phyloP scores from a whole-genome alignment of 1,284 basidiomycete genomes.

The Meira miltonrushii region DNA sequence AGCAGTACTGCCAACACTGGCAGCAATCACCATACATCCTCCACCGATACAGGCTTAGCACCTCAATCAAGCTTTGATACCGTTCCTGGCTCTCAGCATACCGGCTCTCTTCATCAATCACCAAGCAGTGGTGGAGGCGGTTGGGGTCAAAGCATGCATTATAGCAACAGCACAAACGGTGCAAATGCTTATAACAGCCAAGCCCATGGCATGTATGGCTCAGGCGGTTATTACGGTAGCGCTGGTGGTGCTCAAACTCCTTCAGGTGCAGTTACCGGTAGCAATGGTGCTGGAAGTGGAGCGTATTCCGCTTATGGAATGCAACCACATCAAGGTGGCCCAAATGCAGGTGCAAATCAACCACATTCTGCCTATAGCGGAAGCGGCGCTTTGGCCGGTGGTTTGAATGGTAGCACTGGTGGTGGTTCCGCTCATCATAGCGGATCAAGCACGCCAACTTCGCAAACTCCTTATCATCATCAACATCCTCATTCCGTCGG shows the following conservation, averaged over 20 bases:
- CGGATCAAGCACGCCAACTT: constrained; percentile 12
- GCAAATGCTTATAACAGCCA: not conserved
- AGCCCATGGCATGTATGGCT: constrained; percentile 7
- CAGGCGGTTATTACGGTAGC: constrained; percentile 10
- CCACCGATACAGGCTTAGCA: not conserved
- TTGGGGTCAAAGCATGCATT: constrained; percentile 7
- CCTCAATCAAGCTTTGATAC: constrained; percentile 4
- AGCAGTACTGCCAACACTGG: not conserved
- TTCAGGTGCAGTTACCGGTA: constrained; percentile 1
- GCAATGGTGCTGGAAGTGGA: not conserved
- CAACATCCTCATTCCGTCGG: constrained; percentile 5
- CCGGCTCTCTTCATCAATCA: not conserved
- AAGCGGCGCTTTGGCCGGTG: not conserved
- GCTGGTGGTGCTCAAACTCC: not conserved
- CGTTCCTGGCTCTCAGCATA: not conserved
- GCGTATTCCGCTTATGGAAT: constrained; percentile 7
- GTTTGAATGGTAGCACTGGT: constrained; percentile 1
- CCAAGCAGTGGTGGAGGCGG: not conserved
- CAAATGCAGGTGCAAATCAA: not conserved
- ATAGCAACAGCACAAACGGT: not conserved
- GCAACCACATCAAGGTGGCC: constrained; percentile 7
- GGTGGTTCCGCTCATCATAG: constrained; percentile 13
- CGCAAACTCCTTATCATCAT: not conserved
- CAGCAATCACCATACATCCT: too few relatives aligned
- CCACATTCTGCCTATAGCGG: not conserved